phyloP scores from a whole-genome alignment of 805 yeast genomes.

The Lachancea quebecensis region DNA sequence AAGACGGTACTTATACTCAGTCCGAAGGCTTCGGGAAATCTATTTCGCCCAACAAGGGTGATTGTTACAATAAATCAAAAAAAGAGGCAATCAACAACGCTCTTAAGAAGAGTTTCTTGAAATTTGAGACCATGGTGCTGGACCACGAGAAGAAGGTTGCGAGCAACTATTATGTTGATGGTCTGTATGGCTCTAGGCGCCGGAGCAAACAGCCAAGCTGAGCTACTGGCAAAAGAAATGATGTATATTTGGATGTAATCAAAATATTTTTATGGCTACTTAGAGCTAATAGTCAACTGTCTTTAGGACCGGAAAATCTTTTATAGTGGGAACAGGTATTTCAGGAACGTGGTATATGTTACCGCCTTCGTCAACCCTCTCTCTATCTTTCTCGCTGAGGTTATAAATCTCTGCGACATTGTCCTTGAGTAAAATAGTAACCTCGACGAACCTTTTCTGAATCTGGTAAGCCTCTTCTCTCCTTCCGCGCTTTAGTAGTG shows the following conservation, averaged over 20 bases:
- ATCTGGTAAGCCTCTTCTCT: conserved; percentile 76
- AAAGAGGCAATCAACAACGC: conserved; percentile 87
- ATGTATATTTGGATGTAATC: neutral
- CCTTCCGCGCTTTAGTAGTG: conserved; percentile 63
- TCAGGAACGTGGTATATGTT: conserved; percentile 70
- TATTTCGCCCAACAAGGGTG: conserved; percentile 53
- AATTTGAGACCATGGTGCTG: conserved; percentile 60
- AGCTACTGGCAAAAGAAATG: neutral
- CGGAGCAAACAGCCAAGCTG: no score
- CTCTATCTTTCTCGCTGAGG: conserved; percentile 79
- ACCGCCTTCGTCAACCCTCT: conserved; percentile 85
- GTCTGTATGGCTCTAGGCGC: conserved; percentile 19
- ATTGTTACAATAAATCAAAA: conserved; percentile 73
- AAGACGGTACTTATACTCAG: conserved; percentile 78
- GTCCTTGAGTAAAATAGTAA: conserved; percentile 49
- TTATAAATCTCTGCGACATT: conserved; percentile 69
- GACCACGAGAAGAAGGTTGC: conserved; percentile 32
- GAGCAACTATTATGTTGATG: conserved; percentile 31
- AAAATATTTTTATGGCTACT: conserved; percentile 2
- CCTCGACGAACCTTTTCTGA: conserved; percentile 57
- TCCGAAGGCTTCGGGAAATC: conserved; percentile 70
- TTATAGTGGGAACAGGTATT: conserved; percentile 62
- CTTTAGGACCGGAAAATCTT: conserved; percentile 52
- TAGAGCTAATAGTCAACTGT: conserved; percentile 48
- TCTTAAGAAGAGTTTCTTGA: conserved; percentile 66